Percentiles rank a stretch among this genome's conserved stretches.
These are phyloP conservation scores for Solanum bulbocastanum DNA, from an alignment of 257 asterid species.

Conservation along the genomic window DNA sequence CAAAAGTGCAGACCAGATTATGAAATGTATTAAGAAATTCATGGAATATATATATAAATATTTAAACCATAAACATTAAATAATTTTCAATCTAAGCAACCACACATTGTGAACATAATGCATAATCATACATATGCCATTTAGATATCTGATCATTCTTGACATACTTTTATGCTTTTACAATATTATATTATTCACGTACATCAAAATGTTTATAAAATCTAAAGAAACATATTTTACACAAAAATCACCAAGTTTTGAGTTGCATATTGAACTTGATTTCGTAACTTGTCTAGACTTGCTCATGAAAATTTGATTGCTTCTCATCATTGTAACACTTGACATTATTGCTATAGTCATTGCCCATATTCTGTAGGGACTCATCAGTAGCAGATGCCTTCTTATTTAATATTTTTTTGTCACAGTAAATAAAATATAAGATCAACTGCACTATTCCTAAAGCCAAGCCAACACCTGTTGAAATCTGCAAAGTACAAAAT, in stretches of 20 bases:
- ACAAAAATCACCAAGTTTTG: neutral
- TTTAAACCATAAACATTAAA: no score
- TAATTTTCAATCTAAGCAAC: no score
- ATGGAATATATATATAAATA: no score
- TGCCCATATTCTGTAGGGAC: neutral
- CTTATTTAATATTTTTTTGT: conserved; percentile 30
- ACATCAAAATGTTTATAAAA: neutral
- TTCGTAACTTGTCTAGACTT: neutral
- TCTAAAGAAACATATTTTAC: neutral
- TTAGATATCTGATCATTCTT: neutral
- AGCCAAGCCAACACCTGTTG: conserved; percentile 70
- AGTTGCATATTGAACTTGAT: neutral
- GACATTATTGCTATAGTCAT: conserved; percentile 5
- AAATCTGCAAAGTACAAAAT: conserved; percentile 28
- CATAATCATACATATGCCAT: conserved; percentile 20
- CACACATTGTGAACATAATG: neutral
- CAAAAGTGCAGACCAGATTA: no score
- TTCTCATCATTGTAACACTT: conserved; percentile 16
- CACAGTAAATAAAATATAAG: conserved; percentile 46
- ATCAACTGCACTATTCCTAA: conserved; percentile 70
- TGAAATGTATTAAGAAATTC: no score
- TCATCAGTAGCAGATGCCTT: neutral
- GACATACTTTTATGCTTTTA: neutral
- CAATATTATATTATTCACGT: neutral
- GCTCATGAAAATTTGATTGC: conserved; percentile 2